Percentiles rank a stretch among this genome's conserved stretches.
phyloP scores from a whole-genome alignment of 768 basidiomycete species.

The Kwoniella botswanensis region DNA sequence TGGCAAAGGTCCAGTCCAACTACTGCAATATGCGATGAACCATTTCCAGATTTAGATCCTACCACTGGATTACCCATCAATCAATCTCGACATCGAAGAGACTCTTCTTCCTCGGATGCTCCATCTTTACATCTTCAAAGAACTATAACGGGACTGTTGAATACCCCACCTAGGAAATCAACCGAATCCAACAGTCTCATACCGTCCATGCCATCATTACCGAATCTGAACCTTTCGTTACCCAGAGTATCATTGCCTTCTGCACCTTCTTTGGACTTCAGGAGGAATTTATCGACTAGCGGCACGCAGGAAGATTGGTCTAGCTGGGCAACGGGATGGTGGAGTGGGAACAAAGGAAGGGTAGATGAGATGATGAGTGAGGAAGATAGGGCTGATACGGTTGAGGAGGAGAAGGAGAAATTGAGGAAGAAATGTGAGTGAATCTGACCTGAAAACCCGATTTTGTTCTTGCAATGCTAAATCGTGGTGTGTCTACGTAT shows the following conservation, averaged over 20 bases:
- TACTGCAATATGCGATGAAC: conserved; percentile 21
- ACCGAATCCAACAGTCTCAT: conserved; percentile 2
- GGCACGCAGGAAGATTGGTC: conserved; percentile 40
- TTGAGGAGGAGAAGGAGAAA: conserved; percentile 62
- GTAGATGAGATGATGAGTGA: conserved; percentile 63
- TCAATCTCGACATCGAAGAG: conserved; percentile 1
- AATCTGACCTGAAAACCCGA: background rate
- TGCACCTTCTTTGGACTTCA: conserved; percentile 16
- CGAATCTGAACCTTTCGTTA: conserved; percentile 21
- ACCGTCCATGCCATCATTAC: conserved; percentile 23
- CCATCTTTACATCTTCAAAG: conserved; percentile 48
- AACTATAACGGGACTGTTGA: conserved; percentile 44
- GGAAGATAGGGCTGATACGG: conserved; percentile 65
- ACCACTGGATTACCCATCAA: conserved; percentile 42
- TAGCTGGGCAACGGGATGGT: conserved; percentile 43
- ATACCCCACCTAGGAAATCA: conserved; percentile 6
- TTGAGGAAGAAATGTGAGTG: conserved; percentile 69
- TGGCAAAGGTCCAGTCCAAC: conserved; percentile 30
- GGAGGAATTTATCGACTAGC: conserved; percentile 34
- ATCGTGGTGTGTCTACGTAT: conserved; percentile 12
- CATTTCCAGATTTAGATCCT: conserved; percentile 51
- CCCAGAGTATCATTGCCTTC: conserved; percentile 24
- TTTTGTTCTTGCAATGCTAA: background rate
- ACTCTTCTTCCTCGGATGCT: conserved; percentile 23
- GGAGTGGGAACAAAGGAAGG: conserved; percentile 61